Evolutionary conservation across 2,329 filamentous ascomycete genomes (phyloP), one percentile per base, ranked within the genome.

Genomic region (Arthrobotrys musiformis): DNA sequence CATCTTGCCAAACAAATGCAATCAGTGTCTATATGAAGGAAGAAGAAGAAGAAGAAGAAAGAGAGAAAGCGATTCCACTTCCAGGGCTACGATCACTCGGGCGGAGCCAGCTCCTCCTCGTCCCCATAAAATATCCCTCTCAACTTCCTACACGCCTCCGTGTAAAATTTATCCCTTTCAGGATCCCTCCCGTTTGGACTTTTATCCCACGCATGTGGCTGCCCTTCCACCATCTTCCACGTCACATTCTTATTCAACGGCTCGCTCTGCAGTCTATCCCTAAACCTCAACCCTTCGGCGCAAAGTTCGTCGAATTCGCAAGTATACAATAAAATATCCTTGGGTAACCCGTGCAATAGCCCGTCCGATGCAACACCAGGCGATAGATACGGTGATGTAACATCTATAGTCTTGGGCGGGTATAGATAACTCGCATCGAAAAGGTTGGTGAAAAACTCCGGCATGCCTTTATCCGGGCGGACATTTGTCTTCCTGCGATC

Each of bases 251-350:
- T 91, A 24, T 84, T 84, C 4, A 89, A 82, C 0, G 85, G 84
- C 15, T 70, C 73, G 0, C 83, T 81, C 56, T 84, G 82, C 7
- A 93, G 82, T 19, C 90, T 85, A 62, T 89, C 85, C 9, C 88
- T 86, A 78, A 93, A 90, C 3, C 85, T 84, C 75, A 90, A 84
- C 9, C 88, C 89, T 81, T 90, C 89, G 1, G 83, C 84, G 8
- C 89, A 85, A n/a, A 90, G 82, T 88, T 90, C 90, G 81, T 90
- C 88, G 82, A 86, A 88, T 83, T 91, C 89, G 82, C 89, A 91
- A 1, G 89, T 86, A 79, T 87, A 88, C 46, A 90, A 83, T 17
- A 90, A 84, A 1, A 90, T 82, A 15, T 87, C 86, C 0, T 86
- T 84, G 1, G 90, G 86, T 42, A 88, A 84, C 9, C 83, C 83